Base-by-base conservation (phyloP, 768 basidiomycete genomes). In the Phlegmacium glaucopus region DNA sequence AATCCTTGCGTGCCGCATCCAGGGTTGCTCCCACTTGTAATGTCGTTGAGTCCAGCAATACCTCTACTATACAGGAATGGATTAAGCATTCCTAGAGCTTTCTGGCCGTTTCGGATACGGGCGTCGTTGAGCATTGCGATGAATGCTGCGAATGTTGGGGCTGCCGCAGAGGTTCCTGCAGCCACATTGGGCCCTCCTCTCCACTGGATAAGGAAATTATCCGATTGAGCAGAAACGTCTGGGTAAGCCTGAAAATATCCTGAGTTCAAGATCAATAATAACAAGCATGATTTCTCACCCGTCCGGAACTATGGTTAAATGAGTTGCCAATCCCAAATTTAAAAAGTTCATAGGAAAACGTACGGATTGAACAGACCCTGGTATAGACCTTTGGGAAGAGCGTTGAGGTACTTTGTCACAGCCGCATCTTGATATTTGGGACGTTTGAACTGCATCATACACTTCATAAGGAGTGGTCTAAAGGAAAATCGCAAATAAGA, bases 81-180 rank as follows among this genome's bases (percentile, higher is more conserved):
- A 60, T 86, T 86, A 50, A 87, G 65, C 64, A 85, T 85, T 0
- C 85, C 85, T n/a, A 87, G 64, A 18, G 82, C 47, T 9, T 63
- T 55, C 42, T 68, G 63, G 0, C 65, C 66, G 2, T 64, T 62
- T 50, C 55, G 54, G 18, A 84, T 60, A 7, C 81, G 75, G 2
- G 75, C 80, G 47, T 87, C 83, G 44, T 87, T 86, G 43, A 88
- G 63, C 51, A 88, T 72, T 3, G 84, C 72, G 13, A 87, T 68
- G 43, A 88, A 67, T 18, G 74, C 79, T 6, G 85, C 75, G 48
- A 90, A 83, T 0, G 83, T 72, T 0, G 86, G 87, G 7, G 82
- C 57, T 1, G 85, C 59, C 1, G 82, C 81, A 11, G 84, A 86
- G 1, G 87, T 90, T 28, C 87, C 87, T 1, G 69, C 76, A 46